phyloP scores from a whole-genome alignment of 495 filamentous ascomycete species.

The Tetracladium setigerum region DNA sequence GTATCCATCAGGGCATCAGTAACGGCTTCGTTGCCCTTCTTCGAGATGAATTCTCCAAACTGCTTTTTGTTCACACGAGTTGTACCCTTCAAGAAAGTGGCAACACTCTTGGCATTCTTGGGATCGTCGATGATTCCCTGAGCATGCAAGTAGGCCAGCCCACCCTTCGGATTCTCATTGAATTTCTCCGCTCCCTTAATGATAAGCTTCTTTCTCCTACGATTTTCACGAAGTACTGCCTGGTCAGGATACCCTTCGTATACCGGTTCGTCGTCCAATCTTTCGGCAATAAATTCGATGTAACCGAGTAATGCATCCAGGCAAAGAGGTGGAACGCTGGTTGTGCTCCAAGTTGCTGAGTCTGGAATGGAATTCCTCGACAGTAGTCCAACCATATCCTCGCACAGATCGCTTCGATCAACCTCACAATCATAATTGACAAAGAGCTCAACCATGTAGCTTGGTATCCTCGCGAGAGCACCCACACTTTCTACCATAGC shows the following conservation, averaged over 20 bases:
- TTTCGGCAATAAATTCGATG: conserved; percentile 82
- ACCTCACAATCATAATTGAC: conserved; percentile 98
- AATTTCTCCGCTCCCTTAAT: conserved; percentile 86
- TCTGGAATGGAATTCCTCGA: conserved; percentile 94
- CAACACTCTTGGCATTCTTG: conserved; percentile 63
- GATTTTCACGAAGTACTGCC: conserved; percentile 54
- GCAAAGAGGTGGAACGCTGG: conserved; percentile 92
- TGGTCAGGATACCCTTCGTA: conserved; percentile 62
- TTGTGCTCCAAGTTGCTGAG: conserved; percentile 98
- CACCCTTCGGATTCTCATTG: conserved; percentile 88
- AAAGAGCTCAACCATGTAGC: conserved; percentile 90
- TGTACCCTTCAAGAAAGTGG: conserved; percentile 78
- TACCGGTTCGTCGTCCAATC: conserved; percentile 62
- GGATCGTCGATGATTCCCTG: conserved; percentile 76
- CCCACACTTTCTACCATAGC: conserved; percentile 98
- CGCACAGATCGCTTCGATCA: conserved; percentile 85
- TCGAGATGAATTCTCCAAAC: conserved; percentile 87
- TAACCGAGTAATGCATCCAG: conserved; percentile 87
- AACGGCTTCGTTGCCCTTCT: conserved; percentile 73
- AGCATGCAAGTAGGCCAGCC: conserved; percentile 75
- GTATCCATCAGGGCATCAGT: conserved; percentile 75
- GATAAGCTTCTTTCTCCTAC: conserved; percentile 76
- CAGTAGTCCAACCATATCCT: conserved; percentile 88
- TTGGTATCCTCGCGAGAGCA: conserved; percentile 82
- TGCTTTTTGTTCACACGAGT: conserved; percentile 81